Base-by-base conservation (phyloP, 2,329 filamentous ascomycete species). In the Torrubiellomyces zombiae region DNA sequence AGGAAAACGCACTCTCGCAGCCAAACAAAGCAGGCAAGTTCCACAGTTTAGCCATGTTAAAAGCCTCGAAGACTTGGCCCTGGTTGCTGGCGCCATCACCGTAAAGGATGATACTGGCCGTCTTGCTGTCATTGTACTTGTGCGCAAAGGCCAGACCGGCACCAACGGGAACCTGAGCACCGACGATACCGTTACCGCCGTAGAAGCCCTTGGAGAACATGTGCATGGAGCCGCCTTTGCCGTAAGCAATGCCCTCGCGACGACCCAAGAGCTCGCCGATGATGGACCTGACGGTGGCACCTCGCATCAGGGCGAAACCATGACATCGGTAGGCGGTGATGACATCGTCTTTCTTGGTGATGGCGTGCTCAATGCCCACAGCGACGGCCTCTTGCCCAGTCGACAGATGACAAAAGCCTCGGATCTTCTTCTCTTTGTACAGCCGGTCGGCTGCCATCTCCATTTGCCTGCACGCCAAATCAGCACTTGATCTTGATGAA, bases 371-470 rank as follows among this genome's bases (percentile, higher is more conserved):
- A 47, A 98, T 95, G 51, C 89, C 89, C 42, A 85, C 75, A 31
- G 89, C 83, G 38, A 98, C 89, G 38, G 89, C 89, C 68, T 98
- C 89, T 61, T 98, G 89, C 35, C 89, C 89, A 31, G 79, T 92
- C 31, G 89, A 95, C 57, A 98, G 61, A 63, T 98, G 89, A 64
- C 89, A 98, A 78, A 98, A 98, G 62, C 89, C 89, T 45, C 89
- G 80, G 45, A 98, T 95, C 71, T 98, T 95, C 77, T 98, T 98
- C 67, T 95, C 89, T 68, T 98, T 98, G 80, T 98, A 98, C 48
- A 98, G 67, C 52, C 86, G 74, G 54, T 98, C 89, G 61, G 89
- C 83, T 39, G 86, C 85, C 86, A 98, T 93, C 62, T 98, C 89
- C 89, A 98, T 93, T 56, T 92, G 89, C 61, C 85, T 93, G 42